A percentile compares a stretch with the other conserved stretches of the same genome.
These are phyloP conservation scores for Erigeron philadelphicus DNA, from an alignment of 140 eudicot genomes.

Conservation along the genomic window DNA sequence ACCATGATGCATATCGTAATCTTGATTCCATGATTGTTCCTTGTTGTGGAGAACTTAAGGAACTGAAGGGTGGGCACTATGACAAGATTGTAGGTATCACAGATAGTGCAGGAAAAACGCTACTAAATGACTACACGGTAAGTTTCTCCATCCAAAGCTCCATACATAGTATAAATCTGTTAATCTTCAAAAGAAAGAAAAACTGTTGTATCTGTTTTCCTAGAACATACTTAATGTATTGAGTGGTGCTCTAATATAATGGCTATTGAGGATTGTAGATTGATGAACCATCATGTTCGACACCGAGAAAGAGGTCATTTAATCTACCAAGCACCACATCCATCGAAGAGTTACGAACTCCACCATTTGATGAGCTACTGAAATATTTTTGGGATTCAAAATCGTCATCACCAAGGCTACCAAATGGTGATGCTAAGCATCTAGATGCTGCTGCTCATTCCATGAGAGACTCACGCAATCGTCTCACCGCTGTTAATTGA, in stretches of 20 bases:
- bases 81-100: constrained; percentile 83
- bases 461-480: constrained; percentile 54
- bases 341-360: constrained; percentile 85
- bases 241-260: too few relatives aligned
- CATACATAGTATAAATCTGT: neutral
- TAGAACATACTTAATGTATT: too few relatives aligned
- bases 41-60: constrained; percentile 79
- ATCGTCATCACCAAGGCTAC: constrained; percentile 49
- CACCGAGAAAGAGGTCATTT: constrained; percentile 71
- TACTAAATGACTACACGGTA: constrained; percentile 79
- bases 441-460: constrained; percentile 34
- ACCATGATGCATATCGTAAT: constrained; percentile 77
- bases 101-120: constrained; percentile 86
- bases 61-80: constrained; percentile 70
- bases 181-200: too few relatives aligned
- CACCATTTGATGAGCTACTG: constrained; percentile 75
- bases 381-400: constrained; percentile 77
- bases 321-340: constrained; percentile 72
- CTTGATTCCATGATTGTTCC: constrained; percentile 88
- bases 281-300: constrained; percentile 85
- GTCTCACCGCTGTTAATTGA: constrained; percentile 65
- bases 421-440: constrained; percentile 71
- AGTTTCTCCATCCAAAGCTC: constrained; percentile 15
- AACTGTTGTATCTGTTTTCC: too few relatives aligned
- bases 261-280: constrained; percentile 33